Evolutionary conservation across 805 yeast genomes (phyloP), one percentile per base, ranked within the genome.

Genomic region (Lipomyces yamadae): DNA sequence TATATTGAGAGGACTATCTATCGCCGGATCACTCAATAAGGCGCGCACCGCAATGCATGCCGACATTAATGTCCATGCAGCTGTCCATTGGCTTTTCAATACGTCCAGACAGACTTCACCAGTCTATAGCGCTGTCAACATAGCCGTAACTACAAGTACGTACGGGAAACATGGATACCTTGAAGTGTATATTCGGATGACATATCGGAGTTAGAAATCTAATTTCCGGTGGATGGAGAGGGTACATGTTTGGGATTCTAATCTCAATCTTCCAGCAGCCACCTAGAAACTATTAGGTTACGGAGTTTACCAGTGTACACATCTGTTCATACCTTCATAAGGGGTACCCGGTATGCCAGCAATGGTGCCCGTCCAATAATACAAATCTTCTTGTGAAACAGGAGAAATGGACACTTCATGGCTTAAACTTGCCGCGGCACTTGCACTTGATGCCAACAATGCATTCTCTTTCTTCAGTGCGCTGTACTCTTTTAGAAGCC

Each of bases 241-340:
- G 88, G 72, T 85, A 85, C 35, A 74, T 73, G 4, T 64, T 55
- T 3, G 82, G 79, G 3, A 84, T 78, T 11, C 58, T 57, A 42
- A 85, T 84, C 13, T 73, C 74, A 15, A 85, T 74, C 48, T 70
- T 72, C 87, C 88, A 85, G 63, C 76, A 74, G 13, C 88, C 88
- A 42, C 81, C 79, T 70, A 83, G 71, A 78, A 83, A 1, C 78
- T 79, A 11, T 82, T 77, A 61, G 78, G 82, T 3, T 67, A 78
- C 15, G 55, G 61, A 79, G 78, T 75, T 4, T 53, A 33, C 61
- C 72, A 42, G 76, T 42, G 42, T 74, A 66, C 10, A 56, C 11
- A 18, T 30, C 24, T 7, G n/a, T 6, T 0, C 58, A 30, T n/a
- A 67, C 70, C 69, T 42, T 64, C 67, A 32, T 67, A 67, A 2